Evolutionary conservation across 805 yeast species (phyloP), one percentile per base, ranked within the genome.

Genomic region (Metschnikowia shivogae): DNA sequence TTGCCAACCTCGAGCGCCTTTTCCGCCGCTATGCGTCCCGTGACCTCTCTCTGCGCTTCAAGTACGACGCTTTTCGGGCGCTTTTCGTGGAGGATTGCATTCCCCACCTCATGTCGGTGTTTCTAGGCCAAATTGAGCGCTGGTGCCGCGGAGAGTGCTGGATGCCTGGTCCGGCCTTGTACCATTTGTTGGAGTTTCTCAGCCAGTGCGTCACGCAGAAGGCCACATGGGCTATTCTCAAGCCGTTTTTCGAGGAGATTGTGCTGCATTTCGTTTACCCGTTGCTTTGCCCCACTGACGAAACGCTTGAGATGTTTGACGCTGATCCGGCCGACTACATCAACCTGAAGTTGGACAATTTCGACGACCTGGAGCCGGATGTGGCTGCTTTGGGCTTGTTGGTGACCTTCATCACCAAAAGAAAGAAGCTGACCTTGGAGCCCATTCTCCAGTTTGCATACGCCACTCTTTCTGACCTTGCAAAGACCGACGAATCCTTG

Each of bases 251-350:
- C 41, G 80, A 80, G 34, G 74, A 78, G 6, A 67, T 92, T 22
- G 68, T 92, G 30, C 68, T 81, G 10, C 89, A 84, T 54, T 80
- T 92, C 44, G 74, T 92, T 8, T 84, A 77, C 64, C 96, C 96
- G 2, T 67, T 85, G 45, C 64, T 92, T 46, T 79, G 89, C 52
- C 86, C 93, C 1, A 73, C 77, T 6, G 82, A 81, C 43, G 81
- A 76, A 6, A 79, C 81, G 14, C 68, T 88, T 45, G 95, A 86
- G 53, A 64, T 78, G 4, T 90, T 86, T 66, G 95, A 89, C 50
- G 81, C 77, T 49, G 97, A 90, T 56, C 97, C 97, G 3, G 84
- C 80, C 45, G 97, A 89, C 60, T 93, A 88, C 61, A 81, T 92
- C 44, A 86, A 88, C 62, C 72, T 82, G 42, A 77, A 77, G 43